phyloP scores from a whole-genome alignment of 768 basidiomycete genomes.

The Mycena kentingensis region DNA sequence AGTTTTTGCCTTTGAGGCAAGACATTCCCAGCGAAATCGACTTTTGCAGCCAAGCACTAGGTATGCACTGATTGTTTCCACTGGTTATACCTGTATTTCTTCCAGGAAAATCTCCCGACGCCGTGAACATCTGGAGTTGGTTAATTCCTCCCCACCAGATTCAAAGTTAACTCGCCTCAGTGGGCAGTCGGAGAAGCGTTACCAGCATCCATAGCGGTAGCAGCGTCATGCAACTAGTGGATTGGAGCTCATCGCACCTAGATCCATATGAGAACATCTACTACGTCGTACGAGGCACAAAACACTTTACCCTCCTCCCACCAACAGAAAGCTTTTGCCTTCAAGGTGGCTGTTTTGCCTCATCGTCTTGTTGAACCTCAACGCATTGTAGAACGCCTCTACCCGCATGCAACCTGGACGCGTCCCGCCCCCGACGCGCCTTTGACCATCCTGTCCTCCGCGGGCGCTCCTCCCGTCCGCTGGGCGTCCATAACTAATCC shows the following conservation, averaged over 20 bases:
- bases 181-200: conserved; percentile 72
- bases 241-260: conserved; percentile 28
- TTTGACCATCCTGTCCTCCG: conserved; percentile 36
- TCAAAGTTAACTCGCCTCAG: background rate
- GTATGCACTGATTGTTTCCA: conserved; percentile 41
- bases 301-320: conserved; percentile 83
- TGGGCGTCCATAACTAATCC: conserved; percentile 83
- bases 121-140: conserved; percentile 83
- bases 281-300: conserved; percentile 79
- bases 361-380: background rate
- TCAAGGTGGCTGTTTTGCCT: conserved; percentile 59
- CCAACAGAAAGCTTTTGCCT: conserved; percentile 89
- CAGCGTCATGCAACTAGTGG: conserved; percentile 10
- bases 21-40: conserved; percentile 69
- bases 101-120: conserved; percentile 71
- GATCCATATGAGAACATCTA: conserved; percentile 96
- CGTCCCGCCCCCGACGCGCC: conserved; percentile 40
- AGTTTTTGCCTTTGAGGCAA: conserved; percentile 61
- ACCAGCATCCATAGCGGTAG: conserved; percentile 88
- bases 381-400: conserved; percentile 49
- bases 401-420: conserved; percentile 67
- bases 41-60: conserved; percentile 80
- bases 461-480: conserved; percentile 50
- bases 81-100: background rate
- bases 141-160: background rate